Evolutionary conservation across 78 protist genomes (phyloP).

Genomic region (Anaeramoeba flamelloides): DNA sequence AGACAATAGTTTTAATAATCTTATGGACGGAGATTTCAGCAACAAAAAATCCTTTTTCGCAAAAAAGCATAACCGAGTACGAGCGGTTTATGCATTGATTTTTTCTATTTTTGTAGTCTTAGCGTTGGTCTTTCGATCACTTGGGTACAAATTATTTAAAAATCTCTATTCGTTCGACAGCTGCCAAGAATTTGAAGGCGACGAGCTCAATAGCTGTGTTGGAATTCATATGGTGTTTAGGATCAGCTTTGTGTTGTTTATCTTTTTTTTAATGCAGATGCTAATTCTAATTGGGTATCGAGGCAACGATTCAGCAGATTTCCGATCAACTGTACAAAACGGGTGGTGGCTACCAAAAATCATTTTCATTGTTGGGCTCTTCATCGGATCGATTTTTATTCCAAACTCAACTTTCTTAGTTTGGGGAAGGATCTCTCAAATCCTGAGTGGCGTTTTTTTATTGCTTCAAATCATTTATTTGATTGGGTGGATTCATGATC

Average conservation of each 20-base stretch:
- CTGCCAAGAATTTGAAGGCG: too few relatives aligned
- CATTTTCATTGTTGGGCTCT: not conserved
- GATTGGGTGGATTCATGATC: not conserved
- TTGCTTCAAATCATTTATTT: not conserved
- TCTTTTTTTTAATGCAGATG: not conserved
- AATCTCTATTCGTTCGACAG: not conserved
- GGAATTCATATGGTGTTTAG: not conserved
- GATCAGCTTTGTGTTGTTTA: not conserved
- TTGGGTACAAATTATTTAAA: not conserved
- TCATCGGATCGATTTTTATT: not conserved
- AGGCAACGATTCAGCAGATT: not conserved
- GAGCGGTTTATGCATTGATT: not conserved
- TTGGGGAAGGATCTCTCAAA: not conserved
- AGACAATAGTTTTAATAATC: too few relatives aligned
- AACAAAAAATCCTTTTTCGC: too few relatives aligned
- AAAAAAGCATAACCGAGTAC: not conserved
- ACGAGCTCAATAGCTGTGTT: not conserved
- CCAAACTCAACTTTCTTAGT: not conserved
- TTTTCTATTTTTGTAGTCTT: not conserved
- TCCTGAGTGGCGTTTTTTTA: not conserved
- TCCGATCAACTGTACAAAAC: not conserved
- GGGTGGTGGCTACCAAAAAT: not conserved
- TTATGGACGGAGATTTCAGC: too few relatives aligned
- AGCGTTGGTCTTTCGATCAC: not conserved
- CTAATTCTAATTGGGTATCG: not conserved